Conservation (phyloP, 1,284 basidiomycete genomes). For the Quambalaria eucalypti region DNA sequence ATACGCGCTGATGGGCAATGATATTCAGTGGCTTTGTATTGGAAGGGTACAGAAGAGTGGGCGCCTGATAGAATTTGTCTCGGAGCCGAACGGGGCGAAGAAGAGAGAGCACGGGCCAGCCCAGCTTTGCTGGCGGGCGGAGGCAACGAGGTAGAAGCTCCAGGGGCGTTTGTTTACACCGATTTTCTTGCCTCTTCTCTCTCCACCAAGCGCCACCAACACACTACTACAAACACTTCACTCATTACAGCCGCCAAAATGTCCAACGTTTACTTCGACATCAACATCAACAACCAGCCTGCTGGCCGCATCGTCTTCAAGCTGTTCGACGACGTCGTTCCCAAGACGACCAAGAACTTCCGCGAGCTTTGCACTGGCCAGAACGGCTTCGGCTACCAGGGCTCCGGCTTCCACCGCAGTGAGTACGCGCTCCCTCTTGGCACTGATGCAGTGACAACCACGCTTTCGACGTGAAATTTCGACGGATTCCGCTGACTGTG, state of each 20-base stretch:
- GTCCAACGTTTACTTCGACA: slow-evolving; percentile 60
- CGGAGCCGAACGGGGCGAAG: no score
- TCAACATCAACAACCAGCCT: slow-evolving; percentile 53
- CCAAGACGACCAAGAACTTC: slow-evolving; percentile 42
- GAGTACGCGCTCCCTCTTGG: slow-evolving; percentile 5
- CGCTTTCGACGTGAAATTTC: no score
- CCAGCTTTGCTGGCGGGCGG: no score
- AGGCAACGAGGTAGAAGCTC: no score
- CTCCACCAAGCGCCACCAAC: no score
- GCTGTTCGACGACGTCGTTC: slow-evolving; percentile 33
- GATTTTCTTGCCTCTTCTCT: no score
- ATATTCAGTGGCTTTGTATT: no score
- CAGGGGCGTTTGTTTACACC: no score
- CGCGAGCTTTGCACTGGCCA: slow-evolving; percentile 48
- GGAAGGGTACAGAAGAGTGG: no score
- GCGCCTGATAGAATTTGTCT: no score
- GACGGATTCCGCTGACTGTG: background rate
- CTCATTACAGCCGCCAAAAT: slow-evolving; percentile 18
- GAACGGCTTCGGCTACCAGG: slow-evolving; percentile 66
- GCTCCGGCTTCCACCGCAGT: slow-evolving; percentile 56
- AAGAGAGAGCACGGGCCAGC: no score
- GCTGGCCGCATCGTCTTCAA: slow-evolving; percentile 42
- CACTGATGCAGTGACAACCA: background rate
- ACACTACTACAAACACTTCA: background rate
- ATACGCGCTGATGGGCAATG: no score